Conservation (phyloP, 2,329 filamentous ascomycete genomes). For the Fonsecaea multimorphosa region DNA sequence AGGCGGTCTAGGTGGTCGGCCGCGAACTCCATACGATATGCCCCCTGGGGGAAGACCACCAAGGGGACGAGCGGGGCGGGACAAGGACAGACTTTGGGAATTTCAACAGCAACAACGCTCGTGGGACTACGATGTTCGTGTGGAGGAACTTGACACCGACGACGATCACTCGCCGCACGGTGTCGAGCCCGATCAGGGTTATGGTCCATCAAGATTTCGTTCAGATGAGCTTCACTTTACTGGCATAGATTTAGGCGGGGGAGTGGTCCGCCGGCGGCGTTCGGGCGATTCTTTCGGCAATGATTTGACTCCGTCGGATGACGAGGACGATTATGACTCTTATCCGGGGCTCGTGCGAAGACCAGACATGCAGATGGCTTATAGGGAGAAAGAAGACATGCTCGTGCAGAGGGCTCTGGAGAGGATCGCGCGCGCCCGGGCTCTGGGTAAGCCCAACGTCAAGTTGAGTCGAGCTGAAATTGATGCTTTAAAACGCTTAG, state of each 20-base stretch:
- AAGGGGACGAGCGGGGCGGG: conserved; percentile 75
- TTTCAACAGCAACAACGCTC: conserved; percentile 50
- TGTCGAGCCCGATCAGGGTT: conserved; percentile 57
- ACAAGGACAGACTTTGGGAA: conserved; percentile 61
- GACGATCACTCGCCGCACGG: conserved; percentile 62
- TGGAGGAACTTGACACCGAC: conserved; percentile 50
- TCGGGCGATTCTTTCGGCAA: conserved; percentile 58
- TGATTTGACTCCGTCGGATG: conserved; percentile 52
- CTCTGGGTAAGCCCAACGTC: conserved; percentile 77
- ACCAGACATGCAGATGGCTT: conserved; percentile 59
- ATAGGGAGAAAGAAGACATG: conserved; percentile 72
- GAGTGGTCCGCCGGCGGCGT: conserved; percentile 50
- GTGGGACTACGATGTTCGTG: conserved; percentile 55
- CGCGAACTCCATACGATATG: conserved; percentile 92
- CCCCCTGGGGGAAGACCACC: conserved; percentile 98
- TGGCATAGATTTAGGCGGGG: conserved; percentile 61
- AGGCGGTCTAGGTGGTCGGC: conserved; percentile 99
- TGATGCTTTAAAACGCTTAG: conserved; percentile 72
- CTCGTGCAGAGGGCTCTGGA: conserved; percentile 78
- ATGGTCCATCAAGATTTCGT: conserved; percentile 56
- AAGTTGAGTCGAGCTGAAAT: conserved; percentile 80
- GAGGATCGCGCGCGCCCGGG: conserved; percentile 78
- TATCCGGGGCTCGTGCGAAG: conserved; percentile 56
- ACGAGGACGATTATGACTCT: conserved; percentile 59
- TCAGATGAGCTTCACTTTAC: conserved; percentile 68